phyloP scores from a whole-genome alignment of 768 basidiomycete species.

The Hirschioporus abietinus region DNA sequence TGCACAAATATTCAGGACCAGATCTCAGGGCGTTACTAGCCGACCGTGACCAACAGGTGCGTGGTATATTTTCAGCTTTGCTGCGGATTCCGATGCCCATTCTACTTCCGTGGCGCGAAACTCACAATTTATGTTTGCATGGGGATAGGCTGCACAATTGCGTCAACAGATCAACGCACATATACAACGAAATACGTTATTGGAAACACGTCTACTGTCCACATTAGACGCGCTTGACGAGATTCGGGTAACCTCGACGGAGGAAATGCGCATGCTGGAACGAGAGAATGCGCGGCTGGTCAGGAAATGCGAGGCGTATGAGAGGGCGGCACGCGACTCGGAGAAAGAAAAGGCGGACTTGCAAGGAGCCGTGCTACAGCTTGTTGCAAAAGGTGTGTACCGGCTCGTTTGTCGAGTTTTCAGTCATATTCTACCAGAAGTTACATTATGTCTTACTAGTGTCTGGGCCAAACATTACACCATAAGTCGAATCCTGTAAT shows the following conservation, averaged over 20 bases:
- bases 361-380: neutral
- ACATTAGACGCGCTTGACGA: conserved; percentile 1
- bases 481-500: neutral
- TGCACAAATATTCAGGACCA: neutral
- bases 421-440: neutral
- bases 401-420: neutral
- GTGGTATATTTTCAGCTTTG: neutral
- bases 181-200: neutral
- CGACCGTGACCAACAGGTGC: neutral
- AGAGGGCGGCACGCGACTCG: neutral
- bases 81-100: neutral
- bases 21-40: neutral
- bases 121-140: neutral
- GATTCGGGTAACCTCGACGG: neutral
- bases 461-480: neutral
- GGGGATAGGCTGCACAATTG: neutral
- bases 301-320: neutral
- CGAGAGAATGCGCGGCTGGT: neutral
- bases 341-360: neutral
- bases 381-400: conserved; percentile 2
- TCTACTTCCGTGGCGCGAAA: neutral
- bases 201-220: neutral
- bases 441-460: neutral
- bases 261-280: neutral
- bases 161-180: neutral